These are phyloP conservation scores for Cucumis cinereus DNA, from an alignment of 306 rosid genomes.

Conservation along the genomic window DNA sequence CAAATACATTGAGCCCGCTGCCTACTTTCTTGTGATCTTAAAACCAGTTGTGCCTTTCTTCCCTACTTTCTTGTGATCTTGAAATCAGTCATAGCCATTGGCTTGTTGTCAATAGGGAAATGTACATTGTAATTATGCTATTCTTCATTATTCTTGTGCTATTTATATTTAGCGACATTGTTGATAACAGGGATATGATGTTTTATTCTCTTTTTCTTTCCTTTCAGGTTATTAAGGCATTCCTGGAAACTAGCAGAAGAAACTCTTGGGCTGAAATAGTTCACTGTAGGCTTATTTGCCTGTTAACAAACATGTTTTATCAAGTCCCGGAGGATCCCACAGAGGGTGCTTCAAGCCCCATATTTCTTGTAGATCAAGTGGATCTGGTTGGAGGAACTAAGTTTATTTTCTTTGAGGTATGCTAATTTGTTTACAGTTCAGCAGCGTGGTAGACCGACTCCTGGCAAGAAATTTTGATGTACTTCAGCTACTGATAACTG, in stretches of 20 bases:
- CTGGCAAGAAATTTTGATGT: neutral
- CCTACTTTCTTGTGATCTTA: too few relatives aligned
- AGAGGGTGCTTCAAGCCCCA: conserved; percentile 24
- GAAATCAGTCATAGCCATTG: neutral
- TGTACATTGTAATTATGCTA: neutral
- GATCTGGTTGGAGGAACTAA: conserved; percentile 90
- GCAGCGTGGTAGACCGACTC: neutral
- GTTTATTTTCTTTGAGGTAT: conserved; percentile 83
- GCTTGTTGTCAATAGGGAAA: neutral
- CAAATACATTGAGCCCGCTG: neutral
- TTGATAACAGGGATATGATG: neutral
- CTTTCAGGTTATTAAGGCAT: conserved; percentile 64
- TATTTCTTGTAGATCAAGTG: conserved; percentile 75
- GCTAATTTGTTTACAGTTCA: conserved; percentile 8
- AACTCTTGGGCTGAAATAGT: conserved; percentile 97
- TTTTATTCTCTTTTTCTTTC: neutral
- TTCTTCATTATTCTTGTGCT: neutral
- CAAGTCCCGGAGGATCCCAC: conserved; percentile 46
- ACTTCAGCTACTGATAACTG: neutral
- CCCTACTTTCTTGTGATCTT: neutral
- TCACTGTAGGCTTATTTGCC: conserved; percentile 79
- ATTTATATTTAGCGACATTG: neutral
- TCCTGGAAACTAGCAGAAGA: conserved; percentile 58
- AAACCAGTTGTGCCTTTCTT: too few relatives aligned
- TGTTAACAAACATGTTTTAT: conserved; percentile 93